A percentile compares a stretch with the other conserved stretches of the same genome.
Conservation (phyloP, 805 yeast genomes). For the Candida orba region DNA sequence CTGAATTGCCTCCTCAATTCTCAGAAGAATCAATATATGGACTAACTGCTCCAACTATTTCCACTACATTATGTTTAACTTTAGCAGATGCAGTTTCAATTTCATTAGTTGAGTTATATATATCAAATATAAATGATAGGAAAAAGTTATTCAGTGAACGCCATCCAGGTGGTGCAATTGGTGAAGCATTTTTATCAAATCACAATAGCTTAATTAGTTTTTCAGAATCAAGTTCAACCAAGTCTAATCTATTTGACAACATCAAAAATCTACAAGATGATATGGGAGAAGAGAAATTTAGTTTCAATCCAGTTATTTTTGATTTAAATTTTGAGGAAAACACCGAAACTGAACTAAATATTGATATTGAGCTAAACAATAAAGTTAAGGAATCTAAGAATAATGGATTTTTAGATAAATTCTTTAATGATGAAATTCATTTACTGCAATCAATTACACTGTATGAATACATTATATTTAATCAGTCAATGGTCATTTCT, state of each 20-base stretch:
- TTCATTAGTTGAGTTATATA: slow-evolving; percentile 62
- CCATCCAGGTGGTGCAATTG: slow-evolving; percentile 93
- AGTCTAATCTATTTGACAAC: slow-evolving; percentile 5
- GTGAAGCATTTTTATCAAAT: slow-evolving; percentile 35
- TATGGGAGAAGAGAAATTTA: slow-evolving; percentile 1
- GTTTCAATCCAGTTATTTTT: slow-evolving; percentile 13
- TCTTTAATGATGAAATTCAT: slow-evolving; percentile 27
- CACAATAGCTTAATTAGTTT: slow-evolving; percentile 20
- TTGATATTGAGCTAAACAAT: slow-evolving; percentile 11
- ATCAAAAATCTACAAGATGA: slow-evolving; percentile 3
- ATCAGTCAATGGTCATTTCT: background rate
- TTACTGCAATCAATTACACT: slow-evolving; percentile 29
- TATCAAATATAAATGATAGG: slow-evolving; percentile 47
- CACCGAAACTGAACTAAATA: slow-evolving; percentile 6
- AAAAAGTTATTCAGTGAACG: slow-evolving; percentile 53
- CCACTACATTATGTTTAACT: slow-evolving; percentile 70
- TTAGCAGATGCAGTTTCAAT: slow-evolving; percentile 74
- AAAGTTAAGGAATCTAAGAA: slow-evolving; percentile 22
- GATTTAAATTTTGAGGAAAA: slow-evolving; percentile 15
- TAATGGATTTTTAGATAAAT: slow-evolving; percentile 15
- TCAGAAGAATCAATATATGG: slow-evolving; percentile 62
- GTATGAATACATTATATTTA: slow-evolving; percentile 10
- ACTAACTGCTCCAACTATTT: slow-evolving; percentile 79
- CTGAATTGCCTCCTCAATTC: slow-evolving; percentile 51
- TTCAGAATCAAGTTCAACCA: slow-evolving; percentile 1